Base-by-base conservation (phyloP, 352 stramenopile genomes). In the Globisporangium radiosum region DNA sequence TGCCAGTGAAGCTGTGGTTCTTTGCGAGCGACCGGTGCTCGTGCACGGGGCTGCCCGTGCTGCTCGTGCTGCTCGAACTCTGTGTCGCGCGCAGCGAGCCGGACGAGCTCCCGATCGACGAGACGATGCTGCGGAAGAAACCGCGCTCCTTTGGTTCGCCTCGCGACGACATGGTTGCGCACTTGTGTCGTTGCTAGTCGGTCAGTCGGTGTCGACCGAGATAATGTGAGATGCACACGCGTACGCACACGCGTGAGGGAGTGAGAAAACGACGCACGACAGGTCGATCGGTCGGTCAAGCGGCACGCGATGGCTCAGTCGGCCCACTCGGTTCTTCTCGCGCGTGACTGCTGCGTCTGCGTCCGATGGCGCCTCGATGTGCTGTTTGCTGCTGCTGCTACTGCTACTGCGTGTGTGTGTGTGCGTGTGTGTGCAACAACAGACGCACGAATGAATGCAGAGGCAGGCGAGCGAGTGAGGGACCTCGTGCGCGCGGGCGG, bases 1-100 rank as follows among this genome's bases (percentile, higher is more conserved):
- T 75, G 44, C 77, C 79, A 57, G 74, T 91, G 49, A 91, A 89
- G 58, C 75, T 88, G 74, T 89, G 73, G 61, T 89, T 74, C 56
- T 85, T 85, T 49, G 63, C 62, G 33, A 79, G 70, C 37, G 78
- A 59, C 0, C 68, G 58, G 17, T 52, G 59, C 52, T 62, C 54
- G 51, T 64, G 58, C 44, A 59, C 63, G 52, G 72, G 65, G 50
- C 55, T 52, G 50, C 51, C 52, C 4, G 52, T 61, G 63, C 69
- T 77, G 11, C 56, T 57, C 37, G 64, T 75, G 36, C 69, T 72
- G 7, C 63, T 78, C 14, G 59, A 59, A 49, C 62, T 77, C 49
- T 62, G 68, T 7, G 69, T 71, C 59, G 63, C 48, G 39, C 61
- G 61, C 13, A 56, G 55, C 37, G 43, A 39, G 40, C 73, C 63